A percentile compares a stretch with the other conserved stretches of the same genome.
These are phyloP conservation scores for Mycena venus DNA, from an alignment of 768 basidiomycete species.

Conservation along the genomic window DNA sequence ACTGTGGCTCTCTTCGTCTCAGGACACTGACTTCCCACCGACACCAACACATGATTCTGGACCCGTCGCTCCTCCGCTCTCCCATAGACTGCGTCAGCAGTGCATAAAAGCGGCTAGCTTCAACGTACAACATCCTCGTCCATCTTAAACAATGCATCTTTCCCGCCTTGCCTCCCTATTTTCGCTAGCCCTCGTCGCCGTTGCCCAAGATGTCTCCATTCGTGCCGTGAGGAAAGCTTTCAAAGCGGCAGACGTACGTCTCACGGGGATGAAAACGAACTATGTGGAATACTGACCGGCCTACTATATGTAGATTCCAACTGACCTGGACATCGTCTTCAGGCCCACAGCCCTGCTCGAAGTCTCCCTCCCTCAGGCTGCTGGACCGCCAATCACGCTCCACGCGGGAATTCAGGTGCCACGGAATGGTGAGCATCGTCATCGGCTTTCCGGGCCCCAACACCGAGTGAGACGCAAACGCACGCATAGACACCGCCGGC, in stretches of 20 bases:
- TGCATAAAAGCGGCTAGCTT: background rate
- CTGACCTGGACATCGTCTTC: slow-evolving; percentile 37
- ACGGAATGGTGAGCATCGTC: slow-evolving; percentile 8
- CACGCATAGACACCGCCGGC: slow-evolving; percentile 48
- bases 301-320: slow-evolving; percentile 35
- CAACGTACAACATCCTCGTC: no score
- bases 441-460: background rate
- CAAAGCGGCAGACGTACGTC: slow-evolving; percentile 14
- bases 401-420: slow-evolving; percentile 39
- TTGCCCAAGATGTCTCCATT: slow-evolving; percentile 25
- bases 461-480: background rate
- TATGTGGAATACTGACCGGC: background rate
- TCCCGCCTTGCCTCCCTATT: background rate
- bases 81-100: background rate
- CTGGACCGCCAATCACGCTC: slow-evolving; percentile 37
- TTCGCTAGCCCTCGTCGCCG: slow-evolving; percentile 13
- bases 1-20: no score
- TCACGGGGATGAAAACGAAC: background rate
- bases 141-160: slow-evolving; percentile 13
- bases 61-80: background rate
- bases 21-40: background rate
- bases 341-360: slow-evolving; percentile 41
- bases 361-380: slow-evolving; percentile 40
- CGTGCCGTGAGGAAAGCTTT: slow-evolving; percentile 24
- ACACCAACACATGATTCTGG: background rate